Evolutionary conservation across 2,329 filamentous ascomycete genomes (phyloP).

Genomic region (Cercospora zeae-maydis): DNA sequence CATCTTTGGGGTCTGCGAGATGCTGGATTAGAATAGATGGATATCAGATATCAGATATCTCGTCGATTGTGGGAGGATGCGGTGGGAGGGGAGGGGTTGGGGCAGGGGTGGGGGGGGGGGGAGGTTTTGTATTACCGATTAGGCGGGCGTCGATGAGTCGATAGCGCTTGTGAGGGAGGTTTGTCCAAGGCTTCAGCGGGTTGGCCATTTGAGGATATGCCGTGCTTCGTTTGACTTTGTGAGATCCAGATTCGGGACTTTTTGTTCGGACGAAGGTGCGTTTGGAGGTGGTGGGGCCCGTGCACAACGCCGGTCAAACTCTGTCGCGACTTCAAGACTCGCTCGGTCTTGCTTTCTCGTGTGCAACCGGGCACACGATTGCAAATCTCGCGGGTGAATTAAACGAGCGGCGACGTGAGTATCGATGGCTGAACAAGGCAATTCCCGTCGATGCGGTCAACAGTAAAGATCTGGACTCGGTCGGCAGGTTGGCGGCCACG

Average conservation of each 20-base stretch:
- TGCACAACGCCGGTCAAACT: not conserved
- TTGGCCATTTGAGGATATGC: conserved; percentile 7
- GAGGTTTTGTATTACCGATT: conserved; percentile 18
- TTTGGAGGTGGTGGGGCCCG: not conserved
- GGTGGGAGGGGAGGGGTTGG: not conserved
- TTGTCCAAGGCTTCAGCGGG: conserved; percentile 27
- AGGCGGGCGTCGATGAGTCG: conserved; percentile 26
- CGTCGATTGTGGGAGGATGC: not conserved
- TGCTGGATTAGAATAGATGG: not conserved
- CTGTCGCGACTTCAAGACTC: conserved; percentile 3
- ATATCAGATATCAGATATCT: not conserved
- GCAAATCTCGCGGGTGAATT: not conserved
- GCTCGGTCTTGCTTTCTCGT: not conserved
- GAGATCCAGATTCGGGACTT: not conserved
- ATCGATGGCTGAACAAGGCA: not conserved
- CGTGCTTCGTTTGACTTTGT: not conserved
- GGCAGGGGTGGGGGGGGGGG: not conserved
- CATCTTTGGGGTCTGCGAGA: conserved; percentile 33
- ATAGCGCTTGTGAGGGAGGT: conserved; percentile 20
- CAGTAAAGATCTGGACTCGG: not conserved
- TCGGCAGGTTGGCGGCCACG: not conserved
- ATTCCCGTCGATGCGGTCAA: not conserved
- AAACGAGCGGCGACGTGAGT: not conserved
- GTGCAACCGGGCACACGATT: not conserved
- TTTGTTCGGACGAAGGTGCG: not conserved